Evolutionary conservation across 139 green algal genomes (phyloP), one percentile per base, ranked within the genome.

Genomic region (Trebouxia sp.): DNA sequence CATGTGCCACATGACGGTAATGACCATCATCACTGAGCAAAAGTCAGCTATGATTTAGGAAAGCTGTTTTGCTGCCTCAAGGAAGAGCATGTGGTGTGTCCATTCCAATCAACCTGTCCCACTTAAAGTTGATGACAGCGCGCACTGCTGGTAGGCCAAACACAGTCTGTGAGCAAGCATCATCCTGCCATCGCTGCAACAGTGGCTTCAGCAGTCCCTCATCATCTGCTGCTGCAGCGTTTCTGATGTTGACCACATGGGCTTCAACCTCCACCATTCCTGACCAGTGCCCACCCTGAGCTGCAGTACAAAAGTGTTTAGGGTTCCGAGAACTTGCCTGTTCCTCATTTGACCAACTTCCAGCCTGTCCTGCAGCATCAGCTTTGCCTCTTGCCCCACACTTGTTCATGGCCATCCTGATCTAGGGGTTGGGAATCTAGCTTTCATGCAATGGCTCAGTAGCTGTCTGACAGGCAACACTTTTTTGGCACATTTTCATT

Each of bases 141-240:
- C 87, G n/a, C 20, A 82, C 78, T 0, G 84, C 84, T 39, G 53
- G 76, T 35, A 79, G 8, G 22, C 30, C 39, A 32, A 45, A 81
- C 8, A 58, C 58, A 30, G 45, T 75, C 24, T 75, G 79, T 7
- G 35, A 65, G 41, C 80, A 88, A 38, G 42, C 30, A 41, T 38
- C 81, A n/a, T 78, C 79, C 17, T 90, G 79, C 70, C 74, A 92
- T 11, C 84, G 72, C 75, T 76, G 79, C 51, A 92, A 72, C 81
- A 93, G 65, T 22, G 84, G 86, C 70, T 91, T 87, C 39, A 93
- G 38, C 0, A 93, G 69, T 28, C 89, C 89, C 14, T 80, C 86
- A 15, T 86, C 72, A 67, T 92, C 89, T 28, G 86, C 75, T 30
- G 56, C 26, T 22, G 88, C 83, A 10, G 89, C 87, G 26, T 86